Base-by-base conservation (phyloP, 1,284 basidiomycete species). In the Volvariella volvacea region DNA sequence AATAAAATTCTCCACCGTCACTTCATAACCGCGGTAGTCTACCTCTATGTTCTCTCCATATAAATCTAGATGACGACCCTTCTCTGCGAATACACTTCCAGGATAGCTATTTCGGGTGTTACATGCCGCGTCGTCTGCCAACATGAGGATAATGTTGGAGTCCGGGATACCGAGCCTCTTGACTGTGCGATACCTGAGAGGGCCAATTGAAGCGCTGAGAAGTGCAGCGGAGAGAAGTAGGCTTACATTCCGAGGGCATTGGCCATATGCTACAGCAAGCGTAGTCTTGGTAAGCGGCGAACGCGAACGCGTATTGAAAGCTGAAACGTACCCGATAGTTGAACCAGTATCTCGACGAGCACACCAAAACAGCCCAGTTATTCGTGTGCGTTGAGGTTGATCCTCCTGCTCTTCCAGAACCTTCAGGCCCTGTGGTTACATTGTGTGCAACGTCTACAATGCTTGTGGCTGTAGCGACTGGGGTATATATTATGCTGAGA, bases 11-110 rank as follows among this genome's bases (percentile, higher is more conserved):
- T 98, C 93, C 1, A 99, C 95, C 0, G 88, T 96, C 2, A 99
- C 95, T 60, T 99, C 94, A 57, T 97, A 96, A 2, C 95, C 95
- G 47, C 94, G 77, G 62, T 99, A 99, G 61, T 99, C 95, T 1
- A 99, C 95, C 64, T 99, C 94, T 48, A 99, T 92, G 50, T 90
- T 90, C 45, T 95, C 90, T 1, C 95, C 95, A 55, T 98, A 99
- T 21, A 99, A 69, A 58, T 99, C 95, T 2, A 96, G 70, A 30
- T 78, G 72, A 16, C 83, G 77, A 3, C 83, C 84, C 0, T 81
- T 71, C 54, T 90, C 88, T 9, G 91, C 84, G 60, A 91, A 98
- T 1, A 99, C 92, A 28, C 85, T 88, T 0, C 88, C 95, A 0
- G 95, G 87, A 57, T 92, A 95, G 43, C 81, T 83, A 66, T 99